Evolutionary conservation across 1,284 basidiomycete species (phyloP), one percentile per base, ranked within the genome.

Genomic region (Thecaphora thlaspeos): DNA sequence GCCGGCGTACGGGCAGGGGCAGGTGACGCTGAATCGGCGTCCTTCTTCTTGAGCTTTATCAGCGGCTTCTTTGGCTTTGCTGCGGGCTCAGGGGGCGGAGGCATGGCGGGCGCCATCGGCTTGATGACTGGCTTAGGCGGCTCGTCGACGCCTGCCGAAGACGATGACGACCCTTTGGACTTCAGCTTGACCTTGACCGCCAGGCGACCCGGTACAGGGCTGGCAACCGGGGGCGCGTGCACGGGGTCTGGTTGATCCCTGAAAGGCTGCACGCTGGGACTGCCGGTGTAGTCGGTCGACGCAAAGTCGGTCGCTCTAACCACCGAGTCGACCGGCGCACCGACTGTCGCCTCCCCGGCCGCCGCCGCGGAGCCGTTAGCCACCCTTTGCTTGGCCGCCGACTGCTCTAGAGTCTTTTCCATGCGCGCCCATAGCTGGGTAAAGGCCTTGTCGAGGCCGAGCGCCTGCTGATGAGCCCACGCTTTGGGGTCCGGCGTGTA

Each of bases 391-490:
- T 55, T 48, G 2, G 74, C 74, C 18, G 70, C 75, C 14, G 77
- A 74, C 59, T 77, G 71, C 52, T 74, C 69, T 7, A 78, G 62
- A 48, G 75, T 76, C 54, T 77, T 72, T 48, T 67, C 65, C 67
- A 78, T 73, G 41, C 62, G 41, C 61, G 37, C 82, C 89, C 71
- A 79, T 88, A 90, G 82, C 79, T 88, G 89, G 58, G 92, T 87
- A 71, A 97, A 96, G 68, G 88, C 87, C 2, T 81, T 82, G 70
- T 95, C 89, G 41, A 97, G 81, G 23, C 83, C 82, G 24, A 88
- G 81, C 0, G 90, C 89, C 61, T 90, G 86, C 51, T 85, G 87
- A 67, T 89, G 85, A 9, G 88, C 89, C 58, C 83, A 88, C 43
- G 86, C 87, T 28, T 85, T 87, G 3, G 83, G 80, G 26, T 75